Percentiles rank a stretch among this genome's conserved stretches.
These are phyloP conservation scores for Neurospora sp. DNA, from an alignment of 495 filamentous ascomycete species.

Conservation along the genomic window DNA sequence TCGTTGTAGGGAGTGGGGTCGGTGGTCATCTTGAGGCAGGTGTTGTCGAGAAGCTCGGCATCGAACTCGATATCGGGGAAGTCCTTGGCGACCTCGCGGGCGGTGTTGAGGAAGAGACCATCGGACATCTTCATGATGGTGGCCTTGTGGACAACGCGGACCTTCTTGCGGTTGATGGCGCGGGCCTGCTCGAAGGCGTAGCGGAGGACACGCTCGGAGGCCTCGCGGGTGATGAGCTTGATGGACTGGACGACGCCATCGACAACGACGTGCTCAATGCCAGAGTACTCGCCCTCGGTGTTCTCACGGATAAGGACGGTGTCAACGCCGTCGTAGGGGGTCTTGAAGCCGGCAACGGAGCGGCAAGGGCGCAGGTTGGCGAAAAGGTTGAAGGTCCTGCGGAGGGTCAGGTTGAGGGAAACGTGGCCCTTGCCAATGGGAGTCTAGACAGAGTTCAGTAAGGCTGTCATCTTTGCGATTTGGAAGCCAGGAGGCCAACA, in stretches of 20 bases:
- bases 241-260: conserved; percentile 98
- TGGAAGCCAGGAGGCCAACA: conserved; percentile 18
- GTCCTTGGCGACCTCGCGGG: conserved; percentile 76
- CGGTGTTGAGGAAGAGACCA: conserved; percentile 88
- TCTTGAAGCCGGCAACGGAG: conserved; percentile 94
- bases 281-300: conserved; percentile 99
- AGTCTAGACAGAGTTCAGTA: conserved; percentile 45
- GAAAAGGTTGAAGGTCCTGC: conserved; percentile 98
- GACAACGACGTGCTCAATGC: conserved; percentile 96
- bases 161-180: conserved; percentile 84
- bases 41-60: conserved; percentile 94
- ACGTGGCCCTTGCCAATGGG: conserved; percentile 98
- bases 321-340: conserved; percentile 95
- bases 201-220: conserved; percentile 84
- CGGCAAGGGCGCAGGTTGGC: conserved; percentile 97
- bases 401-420: conserved; percentile 95
- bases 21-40: conserved; percentile 94
- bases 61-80: conserved; percentile 93
- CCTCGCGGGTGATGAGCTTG: conserved; percentile 93
- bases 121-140: conserved; percentile 99
- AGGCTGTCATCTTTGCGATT: background rate
- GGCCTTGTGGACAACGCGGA: conserved; percentile 95
- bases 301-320: conserved; percentile 98
- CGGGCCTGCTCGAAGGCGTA: conserved; percentile 97
- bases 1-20: conserved; percentile 93